Conservation (phyloP, 192 early-diverging fungal species). For the Dissophora ornata region DNA sequence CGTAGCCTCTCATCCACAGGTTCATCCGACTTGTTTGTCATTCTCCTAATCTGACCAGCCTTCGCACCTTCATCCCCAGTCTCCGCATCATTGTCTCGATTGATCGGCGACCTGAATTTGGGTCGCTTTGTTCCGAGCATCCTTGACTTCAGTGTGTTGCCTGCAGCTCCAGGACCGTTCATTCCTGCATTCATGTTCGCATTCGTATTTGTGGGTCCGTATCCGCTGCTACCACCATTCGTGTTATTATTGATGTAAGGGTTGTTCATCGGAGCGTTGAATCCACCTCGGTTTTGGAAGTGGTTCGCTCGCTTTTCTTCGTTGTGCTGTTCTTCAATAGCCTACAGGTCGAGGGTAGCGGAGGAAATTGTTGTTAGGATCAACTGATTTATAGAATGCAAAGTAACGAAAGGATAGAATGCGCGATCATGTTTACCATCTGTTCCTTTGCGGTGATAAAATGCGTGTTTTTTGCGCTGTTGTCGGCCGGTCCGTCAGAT, state of each 20-base stretch:
- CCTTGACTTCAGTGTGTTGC: slow-evolving; percentile 17
- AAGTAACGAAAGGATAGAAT: too few relatives aligned
- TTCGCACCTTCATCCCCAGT: slow-evolving; percentile 9
- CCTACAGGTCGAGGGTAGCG: slow-evolving; percentile 6
- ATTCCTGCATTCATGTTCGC: neutral
- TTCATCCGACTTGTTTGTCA: slow-evolving; percentile 24
- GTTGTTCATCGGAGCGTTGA: slow-evolving; percentile 5
- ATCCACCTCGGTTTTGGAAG: slow-evolving; percentile 25
- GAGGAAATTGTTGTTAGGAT: neutral
- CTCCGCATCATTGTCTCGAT: slow-evolving; percentile 15
- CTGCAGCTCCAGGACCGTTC: neutral
- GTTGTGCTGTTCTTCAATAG: slow-evolving; percentile 33
- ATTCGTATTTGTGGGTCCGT: neutral
- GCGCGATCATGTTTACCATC: too few relatives aligned
- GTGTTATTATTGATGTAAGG: slow-evolving; percentile 1
- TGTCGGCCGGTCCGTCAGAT: slow-evolving; percentile 9
- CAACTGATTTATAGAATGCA: too few relatives aligned
- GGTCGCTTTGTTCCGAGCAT: slow-evolving; percentile 34
- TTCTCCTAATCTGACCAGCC: slow-evolving; percentile 1
- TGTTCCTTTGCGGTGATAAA: slow-evolving; percentile 48
- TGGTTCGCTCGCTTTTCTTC: slow-evolving; percentile 32
- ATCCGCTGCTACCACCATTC: neutral
- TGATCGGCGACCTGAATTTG: slow-evolving; percentile 64
- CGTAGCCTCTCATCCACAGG: slow-evolving; percentile 76
- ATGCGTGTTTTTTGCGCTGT: neutral